These are phyloP conservation scores for Diphasiastrum complanatum DNA, from an alignment of 83 land plant genomes.

Conservation along the genomic window DNA sequence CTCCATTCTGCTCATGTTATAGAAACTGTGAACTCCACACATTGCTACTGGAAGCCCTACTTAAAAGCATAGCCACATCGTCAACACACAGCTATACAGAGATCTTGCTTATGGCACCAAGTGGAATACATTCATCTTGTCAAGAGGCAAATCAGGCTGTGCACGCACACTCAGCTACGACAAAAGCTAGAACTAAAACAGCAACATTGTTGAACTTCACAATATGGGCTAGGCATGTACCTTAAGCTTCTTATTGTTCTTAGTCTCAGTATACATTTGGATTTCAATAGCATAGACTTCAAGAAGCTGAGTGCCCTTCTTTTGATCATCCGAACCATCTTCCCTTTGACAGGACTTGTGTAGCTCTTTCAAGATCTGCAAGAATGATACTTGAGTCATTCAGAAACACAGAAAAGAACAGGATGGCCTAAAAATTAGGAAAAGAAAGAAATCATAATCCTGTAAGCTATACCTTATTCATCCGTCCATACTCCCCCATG, in stretches of 20 bases:
- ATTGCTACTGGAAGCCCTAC: too few relatives aligned
- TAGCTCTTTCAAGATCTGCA: conserved; percentile 83
- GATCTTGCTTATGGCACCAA: too few relatives aligned
- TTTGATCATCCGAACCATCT: conserved; percentile 97
- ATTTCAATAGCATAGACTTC: conserved; percentile 98
- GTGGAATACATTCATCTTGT: too few relatives aligned
- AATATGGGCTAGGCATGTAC: too few relatives aligned
- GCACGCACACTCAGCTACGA: too few relatives aligned
- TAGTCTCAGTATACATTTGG: conserved; percentile 97
- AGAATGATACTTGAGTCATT: not conserved
- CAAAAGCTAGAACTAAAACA: too few relatives aligned
- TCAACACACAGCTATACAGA: too few relatives aligned
- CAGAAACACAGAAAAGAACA: not conserved
- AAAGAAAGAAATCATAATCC: not conserved
- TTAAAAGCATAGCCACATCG: too few relatives aligned
- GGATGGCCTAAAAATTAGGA: not conserved
- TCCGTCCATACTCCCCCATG: conserved; percentile 91
- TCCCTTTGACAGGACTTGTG: conserved; percentile 87
- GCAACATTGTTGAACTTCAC: too few relatives aligned
- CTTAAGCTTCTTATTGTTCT: conserved; percentile 97
- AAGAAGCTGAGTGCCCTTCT: conserved; percentile 90
- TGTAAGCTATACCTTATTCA: conserved; percentile 96
- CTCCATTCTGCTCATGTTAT: too few relatives aligned
- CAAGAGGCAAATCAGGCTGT: too few relatives aligned
- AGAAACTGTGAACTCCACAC: too few relatives aligned